Evolutionary conservation across 306 rosid species (phyloP).

Genomic region (Hippophae tibetana): DNA sequence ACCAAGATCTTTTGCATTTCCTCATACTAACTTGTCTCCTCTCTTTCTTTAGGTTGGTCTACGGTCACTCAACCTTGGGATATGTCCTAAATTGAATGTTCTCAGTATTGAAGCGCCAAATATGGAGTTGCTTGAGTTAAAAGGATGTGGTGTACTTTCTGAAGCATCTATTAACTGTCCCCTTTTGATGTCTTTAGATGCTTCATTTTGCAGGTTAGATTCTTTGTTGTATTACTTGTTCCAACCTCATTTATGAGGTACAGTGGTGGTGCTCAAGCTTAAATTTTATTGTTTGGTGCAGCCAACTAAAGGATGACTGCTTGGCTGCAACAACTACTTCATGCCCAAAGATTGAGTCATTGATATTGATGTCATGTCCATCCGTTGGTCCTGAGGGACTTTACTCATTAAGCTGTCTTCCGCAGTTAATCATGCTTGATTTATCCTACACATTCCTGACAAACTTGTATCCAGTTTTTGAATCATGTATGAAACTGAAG

Average conservation of each 20-base stretch:
- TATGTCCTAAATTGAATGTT: slow-evolving; percentile 77
- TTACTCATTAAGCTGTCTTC: slow-evolving; percentile 57
- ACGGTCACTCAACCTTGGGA: slow-evolving; percentile 78
- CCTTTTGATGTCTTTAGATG: slow-evolving; percentile 76
- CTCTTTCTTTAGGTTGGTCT: slow-evolving; percentile 71
- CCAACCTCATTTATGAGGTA: background rate
- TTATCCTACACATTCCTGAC: slow-evolving; percentile 86
- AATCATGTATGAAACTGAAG: slow-evolving; percentile 78
- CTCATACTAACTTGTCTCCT: background rate
- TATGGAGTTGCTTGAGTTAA: slow-evolving; percentile 86
- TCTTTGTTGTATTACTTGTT: slow-evolving; percentile 6
- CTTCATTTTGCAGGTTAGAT: slow-evolving; percentile 91
- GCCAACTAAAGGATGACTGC: slow-evolving; percentile 81
- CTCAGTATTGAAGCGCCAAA: slow-evolving; percentile 62
- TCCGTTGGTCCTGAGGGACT: slow-evolving; percentile 83
- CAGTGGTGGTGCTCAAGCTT: slow-evolving; percentile 15
- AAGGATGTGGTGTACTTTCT: slow-evolving; percentile 91
- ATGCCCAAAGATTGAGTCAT: slow-evolving; percentile 71
- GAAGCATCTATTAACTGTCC: slow-evolving; percentile 91
- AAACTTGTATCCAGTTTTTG: slow-evolving; percentile 77
- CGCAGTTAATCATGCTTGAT: slow-evolving; percentile 63
- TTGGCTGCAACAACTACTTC: slow-evolving; percentile 86
- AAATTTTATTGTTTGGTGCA: slow-evolving; percentile 33
- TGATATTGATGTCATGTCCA: slow-evolving; percentile 90
- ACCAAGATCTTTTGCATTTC: background rate